phyloP scores from a whole-genome alignment of 176 grass and related monocot species.

The Lolium perenne region DNA sequence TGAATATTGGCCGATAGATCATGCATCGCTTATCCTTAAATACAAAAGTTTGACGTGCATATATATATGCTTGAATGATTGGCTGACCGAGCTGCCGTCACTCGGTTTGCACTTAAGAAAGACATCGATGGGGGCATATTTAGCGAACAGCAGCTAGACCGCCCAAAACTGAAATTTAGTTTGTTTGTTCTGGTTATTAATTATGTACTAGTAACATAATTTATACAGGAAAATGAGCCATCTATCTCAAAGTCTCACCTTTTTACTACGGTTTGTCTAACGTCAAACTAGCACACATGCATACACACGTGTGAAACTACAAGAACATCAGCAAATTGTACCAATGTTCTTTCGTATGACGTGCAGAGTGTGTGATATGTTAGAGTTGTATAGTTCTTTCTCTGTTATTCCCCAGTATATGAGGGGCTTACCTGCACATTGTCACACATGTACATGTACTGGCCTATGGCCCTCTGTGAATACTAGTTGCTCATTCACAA shows the following conservation, averaged over 20 bases:
- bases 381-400: too few species aligned
- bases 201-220: not conserved
- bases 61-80: not conserved
- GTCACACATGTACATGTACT: too few species aligned
- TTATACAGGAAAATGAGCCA: not conserved
- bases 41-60: not conserved
- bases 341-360: conserved; percentile 25
- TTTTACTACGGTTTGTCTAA: conserved; percentile 7
- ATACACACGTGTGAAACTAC: conserved; percentile 33
- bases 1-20: not conserved
- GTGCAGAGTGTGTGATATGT: not conserved
- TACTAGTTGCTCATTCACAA: too few species aligned
- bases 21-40: too few species aligned
- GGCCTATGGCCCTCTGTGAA: too few species aligned
- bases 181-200: not conserved
- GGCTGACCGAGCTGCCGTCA: not conserved
- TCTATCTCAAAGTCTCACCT: not conserved
- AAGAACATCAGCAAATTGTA: not conserved
- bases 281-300: conserved; percentile 28
- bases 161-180: not conserved
- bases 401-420: too few species aligned
- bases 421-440: too few species aligned
- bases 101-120: not conserved
- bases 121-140: not conserved
- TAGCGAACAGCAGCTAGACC: not conserved